Evolutionary conservation across 2,329 filamentous ascomycete genomes (phyloP), one percentile per base, ranked within the genome.

Genomic region (Colletotrichum cordylinicola): DNA sequence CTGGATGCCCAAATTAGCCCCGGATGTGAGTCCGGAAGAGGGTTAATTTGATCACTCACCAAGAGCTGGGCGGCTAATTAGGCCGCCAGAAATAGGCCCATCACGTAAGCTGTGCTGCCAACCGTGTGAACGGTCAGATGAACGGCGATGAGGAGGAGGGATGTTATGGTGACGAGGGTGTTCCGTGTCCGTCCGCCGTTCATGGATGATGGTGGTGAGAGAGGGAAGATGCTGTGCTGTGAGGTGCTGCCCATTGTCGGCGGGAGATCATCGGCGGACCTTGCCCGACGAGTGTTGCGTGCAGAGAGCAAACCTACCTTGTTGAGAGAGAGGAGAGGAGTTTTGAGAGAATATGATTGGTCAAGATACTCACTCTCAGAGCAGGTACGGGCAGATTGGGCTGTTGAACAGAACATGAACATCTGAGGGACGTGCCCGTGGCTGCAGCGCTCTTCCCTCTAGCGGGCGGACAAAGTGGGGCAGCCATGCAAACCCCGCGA

Each of bases 1-100:
- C 35, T 27, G 73, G 58, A 24, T 55, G 27, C 72, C 74, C 76
- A 77, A 80, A 79, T 83, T 83, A 82, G 80, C 80, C 81, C 43
- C 80, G 31, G 60, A 72, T 56, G 73, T 29, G 24, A 61, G 35
- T 48, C 43, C 43, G 43, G 43, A 48, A 48, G 39, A 64, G 72
- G 74, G 72, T 70, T 74, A 77, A 80, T 76, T 73, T n/a, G 18
- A 64, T 77, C 80, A 76, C 60, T 31, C 52, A 61, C 18, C 18
- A 31, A 35, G n/a, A 62, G 27, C 27, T 67, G 75, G 74, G 76
- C 76, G 76, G 76, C 70, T 77, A 77, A 77, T 77, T 64, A 70
- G 65, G 33, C 39, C 48, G 48, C 73, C 65, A 67, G 69, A 70
- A 77, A 77, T 74, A 77, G 75, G 67, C 12, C 16, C 24, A 16